Percentiles rank a stretch among this genome's conserved stretches.
These are phyloP conservation scores for Eucalyptus viminalis DNA, from an alignment of 345 rosid genomes.

Conservation along the genomic window DNA sequence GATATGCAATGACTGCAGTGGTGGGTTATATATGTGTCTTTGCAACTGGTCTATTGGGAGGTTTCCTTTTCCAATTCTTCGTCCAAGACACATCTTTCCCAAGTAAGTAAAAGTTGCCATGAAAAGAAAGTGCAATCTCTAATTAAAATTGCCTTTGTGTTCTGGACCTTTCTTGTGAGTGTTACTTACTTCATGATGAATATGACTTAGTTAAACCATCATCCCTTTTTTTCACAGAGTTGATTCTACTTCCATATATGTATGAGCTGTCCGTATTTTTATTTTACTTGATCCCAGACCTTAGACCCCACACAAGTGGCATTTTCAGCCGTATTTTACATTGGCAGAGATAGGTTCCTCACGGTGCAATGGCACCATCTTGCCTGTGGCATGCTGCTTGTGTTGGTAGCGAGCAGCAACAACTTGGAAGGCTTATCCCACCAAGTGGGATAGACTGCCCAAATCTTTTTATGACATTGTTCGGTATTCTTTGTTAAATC, in stretches of 20 bases:
- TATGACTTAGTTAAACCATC: not conserved
- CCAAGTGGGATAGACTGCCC: not conserved
- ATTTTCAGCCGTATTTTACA: not conserved
- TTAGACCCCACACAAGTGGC: not conserved
- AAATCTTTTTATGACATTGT: not conserved
- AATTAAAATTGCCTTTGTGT: not conserved
- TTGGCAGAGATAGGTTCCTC: not conserved
- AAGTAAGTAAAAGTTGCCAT: constrained; percentile 32
- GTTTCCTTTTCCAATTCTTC: constrained; percentile 52
- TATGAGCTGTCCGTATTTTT: not conserved
- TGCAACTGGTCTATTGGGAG: constrained; percentile 79
- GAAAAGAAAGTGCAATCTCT: not conserved
- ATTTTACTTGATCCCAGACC: not conserved
- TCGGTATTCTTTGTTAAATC: not conserved
- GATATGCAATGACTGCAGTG: constrained; percentile 30
- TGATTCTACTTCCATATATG: not conserved
- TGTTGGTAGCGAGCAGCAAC: not conserved
- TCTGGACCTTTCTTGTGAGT: not conserved
- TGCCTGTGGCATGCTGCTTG: not conserved
- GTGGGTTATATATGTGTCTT: constrained; percentile 51
- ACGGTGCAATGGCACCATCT: not conserved
- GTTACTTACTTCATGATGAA: not conserved
- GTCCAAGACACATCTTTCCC: constrained; percentile 60
- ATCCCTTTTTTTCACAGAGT: not conserved
- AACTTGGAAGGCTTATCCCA: not conserved